Evolutionary conservation across 495 filamentous ascomycete species (phyloP).

Genomic region (Xylaria acuta): DNA sequence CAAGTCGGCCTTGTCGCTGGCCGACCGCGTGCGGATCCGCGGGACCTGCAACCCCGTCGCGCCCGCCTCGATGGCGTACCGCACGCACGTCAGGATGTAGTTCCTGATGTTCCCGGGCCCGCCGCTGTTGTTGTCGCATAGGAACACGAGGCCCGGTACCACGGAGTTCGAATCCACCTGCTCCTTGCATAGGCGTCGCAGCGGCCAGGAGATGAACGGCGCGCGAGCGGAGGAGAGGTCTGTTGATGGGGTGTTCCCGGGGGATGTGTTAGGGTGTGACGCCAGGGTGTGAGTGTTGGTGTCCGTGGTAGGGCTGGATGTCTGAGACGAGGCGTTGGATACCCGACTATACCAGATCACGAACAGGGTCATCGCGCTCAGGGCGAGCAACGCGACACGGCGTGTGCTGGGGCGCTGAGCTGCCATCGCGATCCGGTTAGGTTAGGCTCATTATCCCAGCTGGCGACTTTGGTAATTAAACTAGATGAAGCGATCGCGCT

Average conservation of each 20-base stretch:
- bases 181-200: slow-evolving; percentile 53
- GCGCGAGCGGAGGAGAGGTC: slow-evolving; percentile 48
- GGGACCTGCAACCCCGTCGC: slow-evolving; percentile 54
- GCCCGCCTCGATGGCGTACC: slow-evolving; percentile 58
- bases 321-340: not conserved
- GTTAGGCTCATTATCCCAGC: not conserved
- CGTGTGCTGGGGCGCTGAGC: not conserved
- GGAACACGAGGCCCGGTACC: slow-evolving; percentile 49
- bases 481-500: not conserved
- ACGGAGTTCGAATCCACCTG: slow-evolving; percentile 26
- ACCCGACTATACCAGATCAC: slow-evolving; percentile 9
- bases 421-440: not conserved
- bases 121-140: slow-evolving; percentile 60
- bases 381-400: not conserved
- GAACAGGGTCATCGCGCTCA: not conserved
- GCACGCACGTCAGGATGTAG: slow-evolving; percentile 57
- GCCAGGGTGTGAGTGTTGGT: not conserved
- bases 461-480: not conserved
- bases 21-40: slow-evolving; percentile 44
- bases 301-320: not conserved
- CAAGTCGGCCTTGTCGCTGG: slow-evolving; percentile 40
- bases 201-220: slow-evolving; percentile 54
- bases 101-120: slow-evolving; percentile 61
- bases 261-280: not conserved
- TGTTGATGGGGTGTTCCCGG: not conserved